Conservation (phyloP, 176 grass and related monocot species). For the Bolboschoenus planiculmis region DNA sequence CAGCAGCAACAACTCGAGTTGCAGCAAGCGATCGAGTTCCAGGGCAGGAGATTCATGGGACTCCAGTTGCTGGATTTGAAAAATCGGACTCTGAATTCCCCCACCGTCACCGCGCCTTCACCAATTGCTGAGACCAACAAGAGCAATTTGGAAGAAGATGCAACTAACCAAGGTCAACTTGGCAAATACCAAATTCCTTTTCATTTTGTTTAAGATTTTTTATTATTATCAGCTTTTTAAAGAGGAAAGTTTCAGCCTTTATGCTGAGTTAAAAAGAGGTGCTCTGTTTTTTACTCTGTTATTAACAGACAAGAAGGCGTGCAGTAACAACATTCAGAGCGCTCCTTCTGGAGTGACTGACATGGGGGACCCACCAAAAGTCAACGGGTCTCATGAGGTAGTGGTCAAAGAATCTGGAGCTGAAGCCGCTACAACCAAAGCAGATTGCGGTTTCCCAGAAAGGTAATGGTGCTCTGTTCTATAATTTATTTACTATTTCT, state of each 20-base stretch:
- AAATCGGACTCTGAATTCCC: slow-evolving; percentile 28
- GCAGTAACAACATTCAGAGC: slow-evolving; percentile 8
- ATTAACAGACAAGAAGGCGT: slow-evolving; percentile 45
- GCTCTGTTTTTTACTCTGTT: slow-evolving; percentile 25
- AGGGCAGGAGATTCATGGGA: slow-evolving; percentile 49
- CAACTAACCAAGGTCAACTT: slow-evolving; percentile 36
- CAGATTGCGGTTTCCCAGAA: slow-evolving; percentile 50
- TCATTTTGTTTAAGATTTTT: background rate
- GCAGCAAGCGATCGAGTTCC: slow-evolving; percentile 64
- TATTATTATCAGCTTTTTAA: background rate
- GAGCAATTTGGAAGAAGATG: slow-evolving; percentile 29
- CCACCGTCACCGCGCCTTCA: background rate
- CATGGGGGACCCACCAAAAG: slow-evolving; percentile 21
- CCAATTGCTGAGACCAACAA: slow-evolving; percentile 31
- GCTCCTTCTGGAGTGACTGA: slow-evolving; percentile 12
- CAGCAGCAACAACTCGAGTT: slow-evolving; percentile 56
- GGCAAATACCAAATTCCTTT: background rate
- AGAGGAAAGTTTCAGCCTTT: background rate
- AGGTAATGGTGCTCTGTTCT: slow-evolving; percentile 41
- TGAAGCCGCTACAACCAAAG: slow-evolving; percentile 24
- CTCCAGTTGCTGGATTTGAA: slow-evolving; percentile 54
- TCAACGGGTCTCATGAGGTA: slow-evolving; percentile 38
- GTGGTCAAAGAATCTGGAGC: slow-evolving; percentile 38
- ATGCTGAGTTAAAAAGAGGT: background rate
- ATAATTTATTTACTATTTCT: slow-evolving; percentile 14